phyloP scores from a whole-genome alignment of 1,284 basidiomycete species.

The Trametes sp. region DNA sequence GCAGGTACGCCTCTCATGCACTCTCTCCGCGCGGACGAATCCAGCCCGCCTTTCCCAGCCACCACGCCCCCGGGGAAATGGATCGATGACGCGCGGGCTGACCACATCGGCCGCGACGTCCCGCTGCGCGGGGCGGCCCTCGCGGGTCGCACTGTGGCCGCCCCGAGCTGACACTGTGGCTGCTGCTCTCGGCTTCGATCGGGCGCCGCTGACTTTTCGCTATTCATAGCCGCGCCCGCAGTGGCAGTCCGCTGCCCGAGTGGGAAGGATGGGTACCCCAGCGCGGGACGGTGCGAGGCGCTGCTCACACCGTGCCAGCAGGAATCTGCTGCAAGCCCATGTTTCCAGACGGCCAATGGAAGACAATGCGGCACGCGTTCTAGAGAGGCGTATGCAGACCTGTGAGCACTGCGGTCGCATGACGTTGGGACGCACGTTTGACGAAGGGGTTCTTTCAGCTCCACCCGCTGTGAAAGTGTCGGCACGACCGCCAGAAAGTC shows the following conservation, averaged over 20 bases:
- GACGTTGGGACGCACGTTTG: conserved; percentile 10
- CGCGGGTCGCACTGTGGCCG: not conserved
- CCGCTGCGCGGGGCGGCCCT: not conserved
- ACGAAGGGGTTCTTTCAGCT: not conserved
- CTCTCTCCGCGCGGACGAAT: not conserved
- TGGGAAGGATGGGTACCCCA: conserved; percentile 1
- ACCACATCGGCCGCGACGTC: not conserved
- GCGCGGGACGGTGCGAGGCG: not conserved
- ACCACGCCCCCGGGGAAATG: conserved; percentile 6
- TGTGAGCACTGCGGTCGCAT: not conserved
- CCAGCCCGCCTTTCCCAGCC: not conserved
- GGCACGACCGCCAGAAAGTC: not conserved
- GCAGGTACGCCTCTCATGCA: not conserved
- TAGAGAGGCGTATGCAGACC: not conserved
- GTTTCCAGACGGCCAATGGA: not conserved
- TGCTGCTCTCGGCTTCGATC: conserved; percentile 3
- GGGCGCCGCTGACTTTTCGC: conserved; percentile 18
- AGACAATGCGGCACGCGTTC: not conserved
- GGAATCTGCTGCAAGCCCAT: not conserved
- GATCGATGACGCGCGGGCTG: not conserved
- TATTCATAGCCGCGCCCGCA: conserved; percentile 12
- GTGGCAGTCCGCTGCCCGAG: conserved; percentile 11
- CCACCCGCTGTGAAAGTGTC: not conserved
- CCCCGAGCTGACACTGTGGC: not conserved
- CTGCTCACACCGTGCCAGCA: not conserved